Base-by-base conservation (phyloP, 305 asterid species). In the Plantago coronopus region DNA sequence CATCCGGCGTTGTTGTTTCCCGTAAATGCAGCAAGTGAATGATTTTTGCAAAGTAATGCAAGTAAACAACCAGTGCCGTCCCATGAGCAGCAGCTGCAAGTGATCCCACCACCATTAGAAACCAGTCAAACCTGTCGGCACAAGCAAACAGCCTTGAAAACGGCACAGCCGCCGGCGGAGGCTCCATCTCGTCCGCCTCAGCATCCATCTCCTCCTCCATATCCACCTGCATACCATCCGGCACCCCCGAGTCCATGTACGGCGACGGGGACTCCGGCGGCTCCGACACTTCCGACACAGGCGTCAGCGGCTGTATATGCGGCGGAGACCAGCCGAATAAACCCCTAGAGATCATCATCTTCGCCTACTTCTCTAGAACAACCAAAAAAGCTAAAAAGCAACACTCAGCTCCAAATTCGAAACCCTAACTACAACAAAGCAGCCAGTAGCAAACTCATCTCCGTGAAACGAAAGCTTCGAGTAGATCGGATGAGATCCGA, bases 211-310 rank as follows among this genome's bases (percentile, higher is more conserved):
- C 99, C 55, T 89, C 99, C 57, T 89, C 99, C 59, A 87, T 72
- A 79, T 83, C 99, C 31, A 77, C 81, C 69, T 75, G 83, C 76
- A 70, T 77, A 49, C 83, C 87, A 17, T 87, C 99, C 9, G 69
- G 81, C 7, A 76, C 81, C 53, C 84, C 81, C 59, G 82, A 69
- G 63, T 93, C 99, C 69, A 81, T 61, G 78, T 93, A 93, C 46
- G 99, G 99, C 10, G 97, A 93, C 2, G 99, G 99, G 7, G 99
- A 93, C 79, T 93, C 99, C 69, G 99, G 99, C 63, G 99, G 99
- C 80, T 93, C 99, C 16, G 99, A 93, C 14, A 93, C 99, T 71
- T 93, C 97, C 29, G 99, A 93, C 17, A 93, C 99, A 68, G 99
- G 99, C 73, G 99, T 93, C 71, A 93, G 68, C 61, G 99, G 99